Evolutionary conservation across 148 eudicot genomes (phyloP), one percentile per base, ranked within the genome.

Genomic region (Spergularia bocconei): DNA sequence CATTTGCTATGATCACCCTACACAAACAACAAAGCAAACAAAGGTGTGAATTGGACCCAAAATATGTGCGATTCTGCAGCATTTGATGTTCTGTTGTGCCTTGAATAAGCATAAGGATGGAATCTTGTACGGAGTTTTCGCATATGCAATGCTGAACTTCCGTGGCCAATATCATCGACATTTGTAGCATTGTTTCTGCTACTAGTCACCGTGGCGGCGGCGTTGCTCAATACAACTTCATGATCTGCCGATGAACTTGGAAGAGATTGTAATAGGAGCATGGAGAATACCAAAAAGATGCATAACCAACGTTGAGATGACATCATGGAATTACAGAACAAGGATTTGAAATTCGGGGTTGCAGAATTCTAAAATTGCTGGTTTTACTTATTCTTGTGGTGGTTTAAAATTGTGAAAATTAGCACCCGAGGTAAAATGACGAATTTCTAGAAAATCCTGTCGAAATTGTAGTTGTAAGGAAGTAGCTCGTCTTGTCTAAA

Each of bases 71-170:
- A 75, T 56, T 14, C 55, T 1, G n/a, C 52, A 66, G 63, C 71
- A 75, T 56, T 56, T 41, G 78, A 75, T 33, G 70, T 20, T 41
- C 71, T 71, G 9, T 11, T 67, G 5, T 54, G 14, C 67, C 41
- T 67, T 15, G 78, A 62, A 1, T 20, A 7, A 41, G 44, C 0
- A 1, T 7, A 23, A 0, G 25, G 41, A 7, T 44, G 36, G 6
- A 17, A 7, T 65, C 70, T 57, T 23, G 44, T 39, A 0, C 54
- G 9, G 17, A 75, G 78, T 19, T 51, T 53, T 21, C 78, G 63
- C 20, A 16, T 5, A 41, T 55, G 64, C 25, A 13, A 66, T 17
- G 11, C 33, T 19, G 13, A 58, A 59, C 11, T 6, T 39, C 14
- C 15, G 19, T 3, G 12, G 5, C 52, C 13, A 11, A 4, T 12